Base-by-base conservation (phyloP, 2,329 filamentous ascomycete species). In the Fusarium equiseti region DNA sequence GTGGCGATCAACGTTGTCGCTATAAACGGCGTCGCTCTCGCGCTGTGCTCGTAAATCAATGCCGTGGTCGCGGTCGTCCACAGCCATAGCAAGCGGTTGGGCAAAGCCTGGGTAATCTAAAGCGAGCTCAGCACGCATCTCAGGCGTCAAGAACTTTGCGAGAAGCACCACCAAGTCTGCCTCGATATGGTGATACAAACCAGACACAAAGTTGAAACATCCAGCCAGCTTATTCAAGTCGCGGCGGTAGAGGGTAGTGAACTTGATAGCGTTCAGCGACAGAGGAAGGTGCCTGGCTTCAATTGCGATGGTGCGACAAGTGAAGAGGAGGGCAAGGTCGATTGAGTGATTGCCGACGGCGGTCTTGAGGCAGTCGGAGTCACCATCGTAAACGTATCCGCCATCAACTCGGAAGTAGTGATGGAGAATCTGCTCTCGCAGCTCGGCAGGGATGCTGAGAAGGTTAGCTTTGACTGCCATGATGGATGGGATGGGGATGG, bases 381-480 rank as follows among this genome's bases (percentile, higher is more conserved):
- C 22, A 6, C 4, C 27, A 26, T 73, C n/a, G 18, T 49, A 59
- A 6, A 31, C 18, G 4, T 69, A 73, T 15, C 71, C 71, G 1
- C 42, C 20, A 20, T 20, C 65, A 0, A 51, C 13, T 1, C 44
- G 8, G 8, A 73, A 67, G 16, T 71, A 73, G 5, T 38, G 13
- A 1, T 4, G 22, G 15, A 43, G 62, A 5, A 73, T 66, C 1
- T 43, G 12, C 0, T 15, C 5, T 1, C 71, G 65, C 0, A 73
- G 0, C n/a, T 73, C 71, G 7, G 3, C 2, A 1, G 10, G 59
- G 44, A 50, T 1, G 16, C 3, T 3, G n/a, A 59, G n/a, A 10
- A 62, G 5, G 18, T 7, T 4, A 26, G 13, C 15, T 27, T 20
- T 50, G 18, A n/a, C 26, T 27, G 18, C 18, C 44, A 48, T 48